A percentile compares a stretch with the other conserved stretches of the same genome.
These are phyloP conservation scores for Hymenoscyphus fructigenus DNA, from an alignment of 2,329 filamentous ascomycete species.

Conservation along the genomic window DNA sequence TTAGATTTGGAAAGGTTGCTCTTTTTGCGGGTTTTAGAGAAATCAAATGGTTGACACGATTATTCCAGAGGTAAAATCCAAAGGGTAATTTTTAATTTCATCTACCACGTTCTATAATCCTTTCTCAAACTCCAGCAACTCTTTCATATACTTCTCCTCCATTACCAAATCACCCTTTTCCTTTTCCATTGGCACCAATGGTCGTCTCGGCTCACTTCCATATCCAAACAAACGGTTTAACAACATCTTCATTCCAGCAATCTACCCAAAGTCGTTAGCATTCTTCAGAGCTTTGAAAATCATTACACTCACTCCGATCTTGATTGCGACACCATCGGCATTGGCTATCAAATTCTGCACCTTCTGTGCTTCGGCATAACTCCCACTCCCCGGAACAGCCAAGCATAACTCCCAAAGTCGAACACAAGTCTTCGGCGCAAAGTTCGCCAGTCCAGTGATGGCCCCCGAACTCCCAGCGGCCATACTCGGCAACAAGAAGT, in stretches of 20 bases:
- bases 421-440: slow-evolving; percentile 23
- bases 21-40: too few relatives aligned
- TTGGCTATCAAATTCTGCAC: slow-evolving; percentile 26
- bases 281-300: not conserved
- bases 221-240: slow-evolving; percentile 27
- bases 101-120: not conserved
- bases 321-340: slow-evolving; percentile 27
- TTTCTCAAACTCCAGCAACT: slow-evolving; percentile 19
- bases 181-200: slow-evolving; percentile 25
- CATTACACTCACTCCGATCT: slow-evolving; percentile 20
- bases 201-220: slow-evolving; percentile 20
- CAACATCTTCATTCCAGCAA: slow-evolving; percentile 29
- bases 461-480: slow-evolving; percentile 22
- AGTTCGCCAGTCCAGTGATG: slow-evolving; percentile 19
- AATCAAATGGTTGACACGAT: too few relatives aligned
- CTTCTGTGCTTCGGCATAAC: slow-evolving; percentile 20
- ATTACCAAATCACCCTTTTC: slow-evolving; percentile 17
- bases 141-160: slow-evolving; percentile 9
- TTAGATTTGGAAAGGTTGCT: too few relatives aligned
- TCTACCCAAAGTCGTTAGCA: slow-evolving; percentile 13
- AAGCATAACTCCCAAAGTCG: slow-evolving; percentile 21
- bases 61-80: too few relatives aligned
- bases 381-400: slow-evolving; percentile 4
- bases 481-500: slow-evolving; percentile 33
- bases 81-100: too few relatives aligned